phyloP scores from a whole-genome alignment of 495 filamentous ascomycete genomes.

The Parmelia sp. region DNA sequence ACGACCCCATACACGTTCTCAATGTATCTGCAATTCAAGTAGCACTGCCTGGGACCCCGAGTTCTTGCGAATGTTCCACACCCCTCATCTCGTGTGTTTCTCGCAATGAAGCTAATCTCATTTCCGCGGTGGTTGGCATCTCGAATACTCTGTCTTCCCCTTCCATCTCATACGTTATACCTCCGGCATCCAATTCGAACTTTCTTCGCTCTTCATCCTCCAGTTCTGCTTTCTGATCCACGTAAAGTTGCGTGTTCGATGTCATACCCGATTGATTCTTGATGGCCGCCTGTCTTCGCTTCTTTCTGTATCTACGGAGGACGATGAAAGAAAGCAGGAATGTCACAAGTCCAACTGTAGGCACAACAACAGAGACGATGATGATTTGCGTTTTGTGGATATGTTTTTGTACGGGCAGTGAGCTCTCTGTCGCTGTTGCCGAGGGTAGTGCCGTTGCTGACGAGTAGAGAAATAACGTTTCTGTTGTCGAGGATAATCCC shows the following conservation, averaged over 20 bases:
- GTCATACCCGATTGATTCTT: neutral
- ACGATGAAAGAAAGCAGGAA: neutral
- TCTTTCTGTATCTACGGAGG: neutral
- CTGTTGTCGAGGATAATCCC: neutral
- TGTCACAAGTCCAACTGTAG: neutral
- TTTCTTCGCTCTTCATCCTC: conserved; percentile 5
- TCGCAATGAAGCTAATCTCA: neutral
- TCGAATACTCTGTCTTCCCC: neutral
- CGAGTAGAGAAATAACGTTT: too few species aligned
- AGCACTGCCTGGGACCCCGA: neutral
- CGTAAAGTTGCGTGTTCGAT: neutral
- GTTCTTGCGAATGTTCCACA: neutral
- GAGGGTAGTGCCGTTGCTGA: neutral
- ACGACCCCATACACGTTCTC: neutral
- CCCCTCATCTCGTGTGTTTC: neutral
- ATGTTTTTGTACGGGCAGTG: neutral
- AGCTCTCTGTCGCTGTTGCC: neutral
- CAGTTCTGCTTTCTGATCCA: conserved; percentile 8
- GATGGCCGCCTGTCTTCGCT: neutral
- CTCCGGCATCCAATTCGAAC: neutral
- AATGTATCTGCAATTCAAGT: neutral
- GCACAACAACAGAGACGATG: neutral
- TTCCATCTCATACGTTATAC: neutral
- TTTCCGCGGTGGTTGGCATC: neutral
- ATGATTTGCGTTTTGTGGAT: neutral